These are phyloP conservation scores for Fonsecaea multimorphosa DNA, from an alignment of 2,329 filamentous ascomycete genomes.

Conservation along the genomic window DNA sequence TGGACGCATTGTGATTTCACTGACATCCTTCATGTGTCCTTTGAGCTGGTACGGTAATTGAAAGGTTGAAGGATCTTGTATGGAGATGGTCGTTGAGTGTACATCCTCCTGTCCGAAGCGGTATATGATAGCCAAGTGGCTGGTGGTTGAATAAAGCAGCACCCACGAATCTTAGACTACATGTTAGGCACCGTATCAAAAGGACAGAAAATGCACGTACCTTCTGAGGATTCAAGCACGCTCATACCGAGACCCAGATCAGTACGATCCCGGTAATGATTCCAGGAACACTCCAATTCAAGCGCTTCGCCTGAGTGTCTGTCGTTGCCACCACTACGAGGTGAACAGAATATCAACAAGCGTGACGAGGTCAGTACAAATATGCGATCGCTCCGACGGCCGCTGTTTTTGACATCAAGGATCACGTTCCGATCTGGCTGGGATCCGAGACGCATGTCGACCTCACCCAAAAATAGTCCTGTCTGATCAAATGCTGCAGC, in stretches of 20 bases:
- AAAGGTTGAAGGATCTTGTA: slow-evolving; percentile 27
- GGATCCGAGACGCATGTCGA: slow-evolving; percentile 47
- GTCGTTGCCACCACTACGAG: slow-evolving; percentile 39
- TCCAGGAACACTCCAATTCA: slow-evolving; percentile 54
- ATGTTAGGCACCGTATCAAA: not conserved
- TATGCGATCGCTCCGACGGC: slow-evolving; percentile 50
- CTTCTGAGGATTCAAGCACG: slow-evolving; percentile 43
- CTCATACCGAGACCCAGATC: slow-evolving; percentile 58
- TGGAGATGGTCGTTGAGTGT: slow-evolving; percentile 12
- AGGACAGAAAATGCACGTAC: slow-evolving; percentile 40
- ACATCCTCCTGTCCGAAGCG: slow-evolving; percentile 33
- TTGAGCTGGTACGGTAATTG: slow-evolving; percentile 23
- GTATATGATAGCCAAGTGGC: slow-evolving; percentile 45
- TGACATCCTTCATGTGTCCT: slow-evolving; percentile 5
- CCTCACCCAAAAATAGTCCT: slow-evolving; percentile 39
- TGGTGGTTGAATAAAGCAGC: slow-evolving; percentile 50
- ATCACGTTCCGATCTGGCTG: slow-evolving; percentile 57
- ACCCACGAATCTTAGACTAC: slow-evolving; percentile 45
- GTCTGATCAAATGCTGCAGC: slow-evolving; percentile 47
- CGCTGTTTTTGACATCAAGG: slow-evolving; percentile 57
- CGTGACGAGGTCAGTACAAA: slow-evolving; percentile 62
- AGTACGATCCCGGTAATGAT: slow-evolving; percentile 61
- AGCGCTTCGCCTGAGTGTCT: slow-evolving; percentile 39
- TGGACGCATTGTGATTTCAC: slow-evolving; percentile 21
- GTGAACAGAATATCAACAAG: slow-evolving; percentile 51